These are phyloP conservation scores for Chrysosporium keratinophilum DNA, from an alignment of 2,329 filamentous ascomycete genomes.

Conservation along the genomic window DNA sequence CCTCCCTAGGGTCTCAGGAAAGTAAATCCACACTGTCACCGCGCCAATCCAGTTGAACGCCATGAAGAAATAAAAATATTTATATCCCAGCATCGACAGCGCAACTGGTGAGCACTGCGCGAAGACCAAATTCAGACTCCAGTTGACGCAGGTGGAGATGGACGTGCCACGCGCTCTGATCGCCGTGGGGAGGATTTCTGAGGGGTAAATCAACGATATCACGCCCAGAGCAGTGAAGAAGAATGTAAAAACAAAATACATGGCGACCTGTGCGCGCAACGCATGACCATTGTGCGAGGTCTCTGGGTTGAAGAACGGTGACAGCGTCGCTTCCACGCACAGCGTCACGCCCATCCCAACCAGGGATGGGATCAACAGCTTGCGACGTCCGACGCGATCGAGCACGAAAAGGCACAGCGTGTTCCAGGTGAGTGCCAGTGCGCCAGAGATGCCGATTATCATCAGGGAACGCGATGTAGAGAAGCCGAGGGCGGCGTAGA, in stretches of 20 bases:
- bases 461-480: slow-evolving; percentile 38
- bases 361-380: slow-evolving; percentile 38
- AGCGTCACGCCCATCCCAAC: slow-evolving; percentile 36
- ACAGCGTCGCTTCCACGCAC: slow-evolving; percentile 34
- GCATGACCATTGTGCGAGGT: slow-evolving; percentile 26
- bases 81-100: slow-evolving; percentile 35
- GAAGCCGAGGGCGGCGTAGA: slow-evolving; percentile 39
- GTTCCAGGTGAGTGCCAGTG: slow-evolving; percentile 41
- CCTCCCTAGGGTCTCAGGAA: slow-evolving; percentile 32
- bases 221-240: slow-evolving; percentile 38
- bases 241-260: slow-evolving; percentile 40
- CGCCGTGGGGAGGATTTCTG: slow-evolving; percentile 39
- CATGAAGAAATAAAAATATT: slow-evolving; percentile 43
- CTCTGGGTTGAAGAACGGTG: slow-evolving; percentile 27
- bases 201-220: slow-evolving; percentile 41
- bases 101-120: slow-evolving; percentile 42
- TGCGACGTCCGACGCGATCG: slow-evolving; percentile 41
- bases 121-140: slow-evolving; percentile 40
- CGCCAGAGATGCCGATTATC: slow-evolving; percentile 44
- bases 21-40: slow-evolving; percentile 30
- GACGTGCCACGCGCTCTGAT: slow-evolving; percentile 36
- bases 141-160: slow-evolving; percentile 35
- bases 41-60: slow-evolving; percentile 41
- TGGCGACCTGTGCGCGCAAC: slow-evolving; percentile 38
- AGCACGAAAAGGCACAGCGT: slow-evolving; percentile 38